Base-by-base conservation (phyloP, 768 basidiomycete species). In the Jaapia argillacea region DNA sequence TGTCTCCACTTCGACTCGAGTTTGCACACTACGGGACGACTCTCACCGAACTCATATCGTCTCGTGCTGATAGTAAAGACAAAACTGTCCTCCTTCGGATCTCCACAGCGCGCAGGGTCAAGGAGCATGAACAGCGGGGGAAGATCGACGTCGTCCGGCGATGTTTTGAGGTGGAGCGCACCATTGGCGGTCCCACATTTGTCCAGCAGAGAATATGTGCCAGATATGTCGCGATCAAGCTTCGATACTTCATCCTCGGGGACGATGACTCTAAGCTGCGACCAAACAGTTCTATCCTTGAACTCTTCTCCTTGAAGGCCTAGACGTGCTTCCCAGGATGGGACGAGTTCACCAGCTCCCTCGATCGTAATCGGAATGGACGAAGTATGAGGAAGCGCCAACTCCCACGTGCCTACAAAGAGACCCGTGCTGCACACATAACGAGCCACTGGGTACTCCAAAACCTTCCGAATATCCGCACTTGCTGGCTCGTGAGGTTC, bases 171-270 rank as follows among this genome's bases (percentile, higher is more conserved):
- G 62, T 94, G 90, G 38, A 97, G 67, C 18, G 85, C 84, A 21
- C 74, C 72, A 56, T 85, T 89, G 5, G 93, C 89, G 2, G 88
- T 89, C 5, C 92, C 91, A 45, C 93, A 97, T 56, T 81, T 83
- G 49, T 86, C 81, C 42, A 92, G 67, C 39, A 92, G 77, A 21
- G 65, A 61, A 56, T 96, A 97, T 1, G 64, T 67, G 4, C 93
- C 93, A 4, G 82, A 79, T 36, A 96, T 80, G 55, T 88, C 77
- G 37, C 83, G 79, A 58, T 94, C 92, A 24, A 87, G 73, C 43
- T 64, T 58, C 1, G 54, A 45, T 5, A 65, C 54, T 22, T 72
- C 66, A 4, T 71, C 68, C 6, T 60, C 52, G 0, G 75, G 67
- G 3, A 84, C 75, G n/a, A 68, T 62, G 26, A 97, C 64, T 49